phyloP scores from a whole-genome alignment of 257 asterid genomes.

The Mitragyna speciosa region DNA sequence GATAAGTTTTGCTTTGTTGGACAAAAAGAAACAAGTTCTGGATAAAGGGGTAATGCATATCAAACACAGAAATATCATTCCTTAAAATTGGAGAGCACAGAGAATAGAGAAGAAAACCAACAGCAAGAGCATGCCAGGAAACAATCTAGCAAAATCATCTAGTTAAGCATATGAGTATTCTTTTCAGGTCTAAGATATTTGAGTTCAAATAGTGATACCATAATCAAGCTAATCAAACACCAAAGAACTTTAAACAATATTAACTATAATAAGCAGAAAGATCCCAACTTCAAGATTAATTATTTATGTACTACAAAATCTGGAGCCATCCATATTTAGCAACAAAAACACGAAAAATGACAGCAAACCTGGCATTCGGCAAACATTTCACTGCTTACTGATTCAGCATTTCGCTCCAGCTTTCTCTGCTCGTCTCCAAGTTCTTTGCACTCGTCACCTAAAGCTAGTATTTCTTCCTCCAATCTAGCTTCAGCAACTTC shows the following conservation, averaged over 20 bases:
- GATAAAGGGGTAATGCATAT: not conserved
- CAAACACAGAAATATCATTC: not conserved
- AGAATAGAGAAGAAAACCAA: not conserved
- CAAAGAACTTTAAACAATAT: not conserved
- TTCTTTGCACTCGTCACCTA: conserved; percentile 63
- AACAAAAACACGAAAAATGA: not conserved
- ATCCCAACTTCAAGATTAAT: not conserved
- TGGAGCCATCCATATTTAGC: not conserved
- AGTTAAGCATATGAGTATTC: not conserved
- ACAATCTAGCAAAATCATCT: not conserved
- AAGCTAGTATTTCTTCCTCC: conserved; percentile 62
- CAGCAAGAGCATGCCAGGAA: not conserved
- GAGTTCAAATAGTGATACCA: not conserved
- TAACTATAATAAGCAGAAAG: not conserved
- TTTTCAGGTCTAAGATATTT: not conserved
- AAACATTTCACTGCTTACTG: conserved; percentile 90
- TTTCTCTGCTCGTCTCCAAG: conserved; percentile 73
- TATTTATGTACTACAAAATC: not conserved
- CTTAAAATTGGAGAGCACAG: not conserved
- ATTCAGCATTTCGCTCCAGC: conserved; percentile 85
- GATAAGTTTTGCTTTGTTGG: not conserved
- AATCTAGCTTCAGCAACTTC: conserved; percentile 46
- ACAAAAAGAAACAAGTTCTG: not conserved
- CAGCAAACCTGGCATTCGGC: conserved; percentile 84
- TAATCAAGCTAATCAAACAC: not conserved